phyloP scores from a whole-genome alignment of 2,329 filamentous ascomycete species.

The Aureobasidium sp. region DNA sequence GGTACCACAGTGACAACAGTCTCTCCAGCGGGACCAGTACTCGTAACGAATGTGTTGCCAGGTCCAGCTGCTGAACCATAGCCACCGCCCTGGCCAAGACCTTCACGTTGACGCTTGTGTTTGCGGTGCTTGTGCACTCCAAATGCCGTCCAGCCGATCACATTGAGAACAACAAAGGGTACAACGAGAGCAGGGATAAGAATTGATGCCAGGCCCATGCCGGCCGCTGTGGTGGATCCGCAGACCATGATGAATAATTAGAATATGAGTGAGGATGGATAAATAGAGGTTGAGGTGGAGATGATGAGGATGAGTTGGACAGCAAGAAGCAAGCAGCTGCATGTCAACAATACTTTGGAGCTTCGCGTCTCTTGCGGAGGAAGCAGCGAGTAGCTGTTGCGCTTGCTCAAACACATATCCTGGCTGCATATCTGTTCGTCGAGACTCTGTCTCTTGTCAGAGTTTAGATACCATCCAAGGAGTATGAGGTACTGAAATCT shows the following conservation, averaged over 20 bases:
- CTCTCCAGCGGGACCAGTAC: background rate
- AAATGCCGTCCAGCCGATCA: background rate
- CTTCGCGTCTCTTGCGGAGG: background rate
- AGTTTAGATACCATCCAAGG: background rate
- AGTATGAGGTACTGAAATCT: background rate
- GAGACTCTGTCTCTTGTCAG: background rate
- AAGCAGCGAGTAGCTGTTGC: background rate
- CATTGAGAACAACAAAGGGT: background rate
- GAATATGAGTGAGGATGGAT: background rate
- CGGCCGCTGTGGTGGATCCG: background rate
- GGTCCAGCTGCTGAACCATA: background rate
- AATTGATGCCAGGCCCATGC: background rate
- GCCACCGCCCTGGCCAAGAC: background rate
- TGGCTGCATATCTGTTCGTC: background rate
- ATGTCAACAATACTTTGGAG: background rate
- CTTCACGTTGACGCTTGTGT: background rate
- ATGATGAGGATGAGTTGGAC: background rate
- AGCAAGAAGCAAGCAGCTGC: background rate
- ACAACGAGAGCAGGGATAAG: background rate
- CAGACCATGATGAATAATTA: background rate
- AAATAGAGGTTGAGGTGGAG: background rate
- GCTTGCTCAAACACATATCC: background rate
- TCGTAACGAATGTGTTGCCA: background rate
- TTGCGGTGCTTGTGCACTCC: background rate
- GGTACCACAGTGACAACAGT: background rate